Base-by-base conservation (phyloP, 1,284 basidiomycete genomes). In the Baeospora myosura region DNA sequence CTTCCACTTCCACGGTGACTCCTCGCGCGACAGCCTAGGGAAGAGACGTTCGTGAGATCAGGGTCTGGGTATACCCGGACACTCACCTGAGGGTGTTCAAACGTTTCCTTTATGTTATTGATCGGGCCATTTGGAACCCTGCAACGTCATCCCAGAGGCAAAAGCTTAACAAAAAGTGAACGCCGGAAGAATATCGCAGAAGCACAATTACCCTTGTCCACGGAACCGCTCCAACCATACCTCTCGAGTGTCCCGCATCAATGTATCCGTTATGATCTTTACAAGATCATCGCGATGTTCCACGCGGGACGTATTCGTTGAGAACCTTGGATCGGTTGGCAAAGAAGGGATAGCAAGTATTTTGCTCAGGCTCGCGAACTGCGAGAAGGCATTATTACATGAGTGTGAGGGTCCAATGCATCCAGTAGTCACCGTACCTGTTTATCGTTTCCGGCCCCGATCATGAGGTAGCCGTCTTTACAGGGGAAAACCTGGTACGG, bases 401-500 rank as follows among this genome's bases (percentile, higher is more conserved):
- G 32, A 28, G 40, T 31, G 46, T 26, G 40, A 41, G 44, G 26
- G n/a, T 18, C 12, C n/a, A n/a, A n/a, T n/a, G n/a, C n/a, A n/a
- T n/a, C n/a, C n/a, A n/a, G n/a, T n/a, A n/a, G n/a, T n/a, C n/a
- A 29, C 14, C 24, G 32, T 53, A 86, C 89, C 71, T 90, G 91
- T 49, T 78, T 82, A 56, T 95, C 81, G 62, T 95, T 96, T 1
- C 91, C 93, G 2, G 89, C 92, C 33, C 91, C 92, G 42, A 97
- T 81, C 91, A 96, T 95, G 46, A 96, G 64, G 58, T 81, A 92
- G n/a, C 88, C 86, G 57, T 92, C 82, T 55, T 80, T 76, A 58
- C 91, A 94, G 0, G 85, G 78, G 59, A 97, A 93, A 5, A 88
- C 89, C 61, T 94, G 87, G 63, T 94, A 95, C 0, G 91, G 91